Percentiles rank a stretch among this genome's conserved stretches.
These are phyloP conservation scores for Piper betle DNA, from an alignment of 164 flowering plant genomes.

Conservation along the genomic window DNA sequence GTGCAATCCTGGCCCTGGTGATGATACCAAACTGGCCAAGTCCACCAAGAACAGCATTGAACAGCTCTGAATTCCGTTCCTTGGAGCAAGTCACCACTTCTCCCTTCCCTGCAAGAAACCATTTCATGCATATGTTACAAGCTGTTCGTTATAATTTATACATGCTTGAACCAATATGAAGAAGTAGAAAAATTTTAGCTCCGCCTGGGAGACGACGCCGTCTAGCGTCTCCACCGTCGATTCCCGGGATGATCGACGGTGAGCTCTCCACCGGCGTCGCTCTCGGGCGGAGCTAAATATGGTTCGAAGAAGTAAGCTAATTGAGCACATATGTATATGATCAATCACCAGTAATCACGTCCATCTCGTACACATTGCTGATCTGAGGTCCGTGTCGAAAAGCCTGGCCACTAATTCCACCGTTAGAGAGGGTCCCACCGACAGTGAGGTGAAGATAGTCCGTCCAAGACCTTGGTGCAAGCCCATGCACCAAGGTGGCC, in stretches of 20 bases:
- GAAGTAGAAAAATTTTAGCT: too few relatives aligned
- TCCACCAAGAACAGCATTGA: conserved; percentile 72
- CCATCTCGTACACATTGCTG: conserved; percentile 66
- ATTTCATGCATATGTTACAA: conserved; percentile 9
- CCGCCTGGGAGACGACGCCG: too few relatives aligned
- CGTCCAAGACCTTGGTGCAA: conserved; percentile 80
- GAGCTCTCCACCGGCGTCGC: too few relatives aligned
- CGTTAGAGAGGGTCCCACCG: conserved; percentile 90
- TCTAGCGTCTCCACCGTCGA: too few relatives aligned
- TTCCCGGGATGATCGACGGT: too few relatives aligned
- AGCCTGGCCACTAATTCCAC: conserved; percentile 77
- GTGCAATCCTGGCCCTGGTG: conserved; percentile 64
- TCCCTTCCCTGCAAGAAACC: conserved; percentile 48
- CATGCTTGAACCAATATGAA: too few relatives aligned
- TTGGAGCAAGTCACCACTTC: conserved; percentile 57
- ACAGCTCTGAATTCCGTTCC: conserved; percentile 47
- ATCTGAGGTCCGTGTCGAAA: conserved; percentile 85
- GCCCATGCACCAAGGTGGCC: conserved; percentile 40
- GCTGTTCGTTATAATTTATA: background rate
- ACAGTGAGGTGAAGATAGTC: conserved; percentile 78
- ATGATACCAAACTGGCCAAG: conserved; percentile 94
- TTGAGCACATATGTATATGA: too few relatives aligned
- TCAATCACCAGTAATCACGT: conserved; percentile 70
- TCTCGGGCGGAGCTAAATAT: too few relatives aligned
- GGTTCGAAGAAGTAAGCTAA: too few relatives aligned